Percentiles rank a stretch among this genome's conserved stretches.
phyloP scores from a whole-genome alignment of 352 stramenopile genomes.

The Phytophthora constricta region DNA sequence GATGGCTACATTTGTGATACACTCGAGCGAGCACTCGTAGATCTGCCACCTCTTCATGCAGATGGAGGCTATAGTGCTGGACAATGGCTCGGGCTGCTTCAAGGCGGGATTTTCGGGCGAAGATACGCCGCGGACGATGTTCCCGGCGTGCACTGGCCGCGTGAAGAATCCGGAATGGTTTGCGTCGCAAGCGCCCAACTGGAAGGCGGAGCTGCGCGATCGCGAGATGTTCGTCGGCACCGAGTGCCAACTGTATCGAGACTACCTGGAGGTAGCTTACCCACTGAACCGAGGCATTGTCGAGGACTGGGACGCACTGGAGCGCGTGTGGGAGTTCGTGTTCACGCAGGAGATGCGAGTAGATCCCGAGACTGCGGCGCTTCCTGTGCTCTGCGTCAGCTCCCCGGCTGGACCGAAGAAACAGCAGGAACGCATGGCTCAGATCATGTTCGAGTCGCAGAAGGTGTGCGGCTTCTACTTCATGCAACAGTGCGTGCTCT shows the following conservation, averaged over 20 bases:
- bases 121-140: constrained; percentile 80
- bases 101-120: constrained; percentile 89
- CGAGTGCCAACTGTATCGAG: constrained; percentile 71
- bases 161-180: constrained; percentile 88
- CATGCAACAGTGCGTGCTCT: constrained; percentile 85
- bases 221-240: constrained; percentile 72
- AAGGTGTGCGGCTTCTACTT: constrained; percentile 87
- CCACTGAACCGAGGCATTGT: constrained; percentile 83
- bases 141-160: constrained; percentile 67
- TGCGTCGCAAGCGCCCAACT: constrained; percentile 56
- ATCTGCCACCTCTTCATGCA: constrained; percentile 5
- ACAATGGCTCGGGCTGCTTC: constrained; percentile 83
- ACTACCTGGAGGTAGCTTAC: constrained; percentile 71
- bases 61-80: constrained; percentile 85
- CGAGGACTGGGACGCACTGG: constrained; percentile 86
- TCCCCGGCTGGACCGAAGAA: constrained; percentile 61
- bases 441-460: constrained; percentile 89
- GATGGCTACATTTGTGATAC: constrained; percentile 38
- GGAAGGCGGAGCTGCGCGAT: constrained; percentile 74
- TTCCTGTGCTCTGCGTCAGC: constrained; percentile 76
- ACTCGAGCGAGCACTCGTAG: constrained; percentile 16
- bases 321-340: constrained; percentile 87
- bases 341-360: constrained; percentile 81
- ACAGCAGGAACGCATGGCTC: constrained; percentile 80
- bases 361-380: constrained; percentile 72